These are phyloP conservation scores for Dipteronia dyeriana DNA, from an alignment of 345 rosid genomes.

Conservation along the genomic window DNA sequence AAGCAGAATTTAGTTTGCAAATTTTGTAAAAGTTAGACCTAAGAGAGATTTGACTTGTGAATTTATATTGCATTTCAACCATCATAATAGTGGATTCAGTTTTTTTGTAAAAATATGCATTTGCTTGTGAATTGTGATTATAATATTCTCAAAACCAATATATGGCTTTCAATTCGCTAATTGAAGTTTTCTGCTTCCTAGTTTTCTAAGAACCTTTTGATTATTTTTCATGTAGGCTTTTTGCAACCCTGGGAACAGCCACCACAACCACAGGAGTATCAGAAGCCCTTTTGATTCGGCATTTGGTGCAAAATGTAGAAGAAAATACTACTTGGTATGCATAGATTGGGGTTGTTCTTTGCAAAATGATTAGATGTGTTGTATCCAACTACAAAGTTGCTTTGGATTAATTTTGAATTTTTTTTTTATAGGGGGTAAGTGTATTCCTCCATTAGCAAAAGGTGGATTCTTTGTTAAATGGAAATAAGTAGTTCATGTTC, in stretches of 20 bases:
- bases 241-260: conserved; percentile 84
- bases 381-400: background rate
- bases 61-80: background rate
- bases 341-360: conserved; percentile 13
- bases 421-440: conserved; percentile 15
- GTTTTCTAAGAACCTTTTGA: conserved; percentile 15
- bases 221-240: conserved; percentile 57
- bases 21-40: background rate
- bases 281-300: conserved; percentile 72
- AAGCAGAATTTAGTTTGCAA: conserved; percentile 2
- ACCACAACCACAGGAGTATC: conserved; percentile 55
- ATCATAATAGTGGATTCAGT: background rate
- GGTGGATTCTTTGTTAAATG: conserved; percentile 10
- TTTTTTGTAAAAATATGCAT: background rate
- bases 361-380: conserved; percentile 6
- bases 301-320: conserved; percentile 1
- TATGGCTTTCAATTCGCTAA: background rate
- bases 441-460: conserved; percentile 4
- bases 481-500: conserved; percentile 14
- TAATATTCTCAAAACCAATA: background rate
- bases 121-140: background rate
- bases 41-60: background rate
- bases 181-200: background rate
- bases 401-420: conserved; percentile 5
- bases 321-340: conserved; percentile 21